phyloP scores from a whole-genome alignment of 2,329 filamentous ascomycete genomes.

The Penicillium brasilianum region DNA sequence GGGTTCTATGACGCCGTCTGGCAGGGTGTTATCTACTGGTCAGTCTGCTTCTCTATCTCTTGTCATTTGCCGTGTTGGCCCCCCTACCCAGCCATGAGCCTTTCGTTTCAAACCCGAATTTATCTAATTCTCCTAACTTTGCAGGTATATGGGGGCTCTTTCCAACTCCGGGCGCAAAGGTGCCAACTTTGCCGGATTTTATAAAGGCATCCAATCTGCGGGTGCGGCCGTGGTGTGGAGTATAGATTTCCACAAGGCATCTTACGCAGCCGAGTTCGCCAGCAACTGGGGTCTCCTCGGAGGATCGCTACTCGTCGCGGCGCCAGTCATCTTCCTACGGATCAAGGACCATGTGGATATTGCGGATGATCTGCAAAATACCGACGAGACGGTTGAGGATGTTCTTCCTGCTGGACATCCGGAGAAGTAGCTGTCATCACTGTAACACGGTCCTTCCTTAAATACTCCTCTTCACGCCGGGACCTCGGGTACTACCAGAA shows the following conservation, averaged over 20 bases:
- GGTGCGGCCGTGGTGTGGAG: slow-evolving; percentile 1
- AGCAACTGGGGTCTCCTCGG: slow-evolving; percentile 3
- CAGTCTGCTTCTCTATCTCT: not conserved
- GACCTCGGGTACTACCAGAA: too few relatives aligned
- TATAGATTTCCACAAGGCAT: not conserved
- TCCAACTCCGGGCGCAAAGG: slow-evolving; percentile 3
- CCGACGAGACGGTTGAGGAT: slow-evolving; percentile 20
- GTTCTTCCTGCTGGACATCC: slow-evolving; percentile 18
- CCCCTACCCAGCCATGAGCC: too few relatives aligned
- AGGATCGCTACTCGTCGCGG: slow-evolving; percentile 2
- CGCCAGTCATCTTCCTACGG: slow-evolving; percentile 18
- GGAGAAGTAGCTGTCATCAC: slow-evolving; percentile 8
- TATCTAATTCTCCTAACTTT: not conserved
- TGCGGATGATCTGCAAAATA: slow-evolving; percentile 16
- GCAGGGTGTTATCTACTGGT: slow-evolving; percentile 88
- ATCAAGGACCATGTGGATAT: slow-evolving; percentile 19
- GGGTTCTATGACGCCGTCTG: slow-evolving; percentile 84
- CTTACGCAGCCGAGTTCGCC: not conserved
- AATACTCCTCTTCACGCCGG: too few relatives aligned
- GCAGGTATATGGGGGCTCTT: slow-evolving; percentile 1
- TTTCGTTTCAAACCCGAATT: not conserved
- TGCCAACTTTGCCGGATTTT: not conserved
- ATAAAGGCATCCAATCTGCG: not conserved
- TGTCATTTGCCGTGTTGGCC: not conserved
- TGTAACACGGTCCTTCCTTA: too few relatives aligned